Evolutionary conservation across 2,329 filamentous ascomycete species (phyloP), one percentile per base, ranked within the genome.

Genomic region (Amauroascus niger): DNA sequence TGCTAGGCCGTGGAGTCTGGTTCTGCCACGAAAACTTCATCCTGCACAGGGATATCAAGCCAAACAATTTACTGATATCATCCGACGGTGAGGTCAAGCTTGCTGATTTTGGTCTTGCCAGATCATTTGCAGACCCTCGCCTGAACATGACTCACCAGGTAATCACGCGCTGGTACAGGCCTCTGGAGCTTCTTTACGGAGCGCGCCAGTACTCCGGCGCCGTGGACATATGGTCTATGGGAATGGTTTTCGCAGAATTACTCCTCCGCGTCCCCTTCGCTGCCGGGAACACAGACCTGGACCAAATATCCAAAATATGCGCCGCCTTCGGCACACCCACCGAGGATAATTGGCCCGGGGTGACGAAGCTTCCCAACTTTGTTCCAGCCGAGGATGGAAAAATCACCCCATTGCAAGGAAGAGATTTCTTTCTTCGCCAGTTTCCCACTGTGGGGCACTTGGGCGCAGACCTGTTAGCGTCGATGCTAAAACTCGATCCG

Each of bases 1-100:
- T 97, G 93, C 79, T 97, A n/a, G 81, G 80, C 26, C 83, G 91
- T 40, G 93, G 87, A 24, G 82, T 97, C 26, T 95, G 88, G 84
- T 98, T 95, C 76, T 97, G 93, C 70, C 93, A 98, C 70, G 87
- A 90, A 67, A 94, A 93, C 69, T 91, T 86, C 63, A 81, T 98
- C 16, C 78, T 98, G 28, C 93, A 98, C 72, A 87, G 93, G 62
- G 93, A 98, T 75, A 97, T 98, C 76, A 98, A 98, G 73, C 91
- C 91, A 46, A 97, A 97, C 79, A 98, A 98, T 74, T 75, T 97
- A 71, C 78, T 98, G 56, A 95, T 98, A 63, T 89, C 89, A 20
- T 86, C 88, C 40, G 87, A 95, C 66, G 91, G 93, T 47, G 87
- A 91, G 65, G 82, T 98, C 65, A 97, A 97, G 69, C 81, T 98